phyloP scores from a whole-genome alignment of 352 stramenopile genomes.

The Globisporangium yorkense region DNA sequence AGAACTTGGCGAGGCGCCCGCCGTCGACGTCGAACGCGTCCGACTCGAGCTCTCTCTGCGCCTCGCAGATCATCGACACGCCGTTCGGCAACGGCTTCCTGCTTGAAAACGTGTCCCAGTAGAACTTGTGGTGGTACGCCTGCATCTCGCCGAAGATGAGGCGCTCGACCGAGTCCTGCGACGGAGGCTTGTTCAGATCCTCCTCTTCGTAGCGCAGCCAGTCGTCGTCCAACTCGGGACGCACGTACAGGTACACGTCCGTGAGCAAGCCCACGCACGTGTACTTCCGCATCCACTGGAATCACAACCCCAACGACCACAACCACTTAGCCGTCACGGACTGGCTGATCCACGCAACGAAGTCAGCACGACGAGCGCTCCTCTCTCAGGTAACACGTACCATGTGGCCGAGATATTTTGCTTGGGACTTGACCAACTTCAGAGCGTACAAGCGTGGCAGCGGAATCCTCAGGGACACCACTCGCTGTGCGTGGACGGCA shows the following conservation, averaged over 20 bases:
- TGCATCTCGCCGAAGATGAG: slow-evolving; percentile 84
- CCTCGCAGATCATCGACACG: slow-evolving; percentile 49
- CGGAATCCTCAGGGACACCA: slow-evolving; percentile 62
- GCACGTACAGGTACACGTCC: slow-evolving; percentile 74
- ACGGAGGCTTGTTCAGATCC: slow-evolving; percentile 60
- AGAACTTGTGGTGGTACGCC: slow-evolving; percentile 82
- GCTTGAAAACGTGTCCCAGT: slow-evolving; percentile 59
- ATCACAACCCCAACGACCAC: neutral
- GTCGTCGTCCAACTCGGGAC: slow-evolving; percentile 70
- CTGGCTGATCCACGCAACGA: no score
- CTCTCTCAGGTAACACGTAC: slow-evolving; percentile 16
- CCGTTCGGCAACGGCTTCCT: slow-evolving; percentile 39
- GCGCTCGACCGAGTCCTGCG: slow-evolving; percentile 65
- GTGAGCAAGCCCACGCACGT: slow-evolving; percentile 75
- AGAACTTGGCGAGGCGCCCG: slow-evolving; percentile 59
- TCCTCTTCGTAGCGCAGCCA: slow-evolving; percentile 82
- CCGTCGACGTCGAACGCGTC: slow-evolving; percentile 59
- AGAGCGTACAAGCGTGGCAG: slow-evolving; percentile 67
- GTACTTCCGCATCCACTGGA: slow-evolving; percentile 80
- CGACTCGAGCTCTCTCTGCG: slow-evolving; percentile 49
- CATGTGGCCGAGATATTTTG: slow-evolving; percentile 75
- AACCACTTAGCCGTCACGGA: no score
- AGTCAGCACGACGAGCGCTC: neutral
- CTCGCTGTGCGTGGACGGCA: slow-evolving; percentile 24
- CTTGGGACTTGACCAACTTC: slow-evolving; percentile 83